A percentile compares a stretch with the other conserved stretches of the same genome.
Evolutionary conservation across 805 yeast species (phyloP).

Genomic region (Kazachstania bromeliacearum): DNA sequence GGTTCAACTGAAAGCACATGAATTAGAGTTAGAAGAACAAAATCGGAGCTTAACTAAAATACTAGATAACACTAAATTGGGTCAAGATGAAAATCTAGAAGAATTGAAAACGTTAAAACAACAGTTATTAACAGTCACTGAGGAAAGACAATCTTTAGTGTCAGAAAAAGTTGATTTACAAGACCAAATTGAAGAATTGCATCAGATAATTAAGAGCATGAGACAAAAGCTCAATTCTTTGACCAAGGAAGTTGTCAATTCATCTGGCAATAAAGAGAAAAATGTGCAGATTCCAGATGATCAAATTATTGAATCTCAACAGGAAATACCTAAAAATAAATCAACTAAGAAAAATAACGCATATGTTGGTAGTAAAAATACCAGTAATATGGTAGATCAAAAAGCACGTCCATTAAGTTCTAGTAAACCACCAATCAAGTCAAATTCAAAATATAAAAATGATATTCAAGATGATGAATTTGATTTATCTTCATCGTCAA

Average conservation of each 20-base stretch:
- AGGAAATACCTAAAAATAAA: background rate
- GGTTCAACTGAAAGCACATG: conserved; percentile 24
- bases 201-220: conserved; percentile 9
- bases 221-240: conserved; percentile 8
- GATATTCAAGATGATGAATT: conserved; percentile 17
- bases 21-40: conserved; percentile 21
- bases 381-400: background rate
- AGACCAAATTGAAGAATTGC: conserved; percentile 19
- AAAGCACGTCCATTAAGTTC: background rate
- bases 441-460: background rate
- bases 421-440: background rate
- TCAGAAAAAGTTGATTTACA: conserved; percentile 20
- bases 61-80: conserved; percentile 12
- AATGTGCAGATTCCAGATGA: background rate
- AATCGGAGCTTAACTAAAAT: conserved; percentile 17
- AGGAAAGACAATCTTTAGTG: conserved; percentile 14
- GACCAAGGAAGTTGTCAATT: conserved; percentile 1
- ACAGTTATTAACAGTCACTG: conserved; percentile 11
- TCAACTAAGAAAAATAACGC: background rate
- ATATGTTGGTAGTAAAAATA: background rate
- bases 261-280: background rate
- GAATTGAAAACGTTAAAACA: conserved; percentile 15
- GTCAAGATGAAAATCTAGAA: conserved; percentile 13
- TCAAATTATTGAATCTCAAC: background rate
- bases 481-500: conserved; percentile 25